Base-by-base conservation (phyloP, 2,329 filamentous ascomycete species). In the Diplodia sapinea region DNA sequence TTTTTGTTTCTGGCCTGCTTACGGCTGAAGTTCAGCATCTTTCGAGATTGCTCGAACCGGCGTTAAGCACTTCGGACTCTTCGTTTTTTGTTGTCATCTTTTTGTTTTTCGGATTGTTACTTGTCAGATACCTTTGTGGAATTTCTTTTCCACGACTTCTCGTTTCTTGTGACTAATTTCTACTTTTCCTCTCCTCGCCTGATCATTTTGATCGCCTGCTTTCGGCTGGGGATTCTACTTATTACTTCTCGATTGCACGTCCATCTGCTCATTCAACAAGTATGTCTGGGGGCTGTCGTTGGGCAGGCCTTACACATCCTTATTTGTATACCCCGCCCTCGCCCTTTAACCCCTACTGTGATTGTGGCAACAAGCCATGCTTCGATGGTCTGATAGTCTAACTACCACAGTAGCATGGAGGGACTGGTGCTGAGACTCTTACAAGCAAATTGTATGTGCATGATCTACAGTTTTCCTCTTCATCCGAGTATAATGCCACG, bases 1-100 rank as follows among this genome's bases (percentile, higher is more conserved):
- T 17, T 55, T 49, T 6, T 50, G 26, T 17, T 55, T 49, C 17
- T 50, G 26, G 29, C 17, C 49, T 56, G n/a, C n/a, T 55, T 65
- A 33, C 40, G 23, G 57, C 38, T 49, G 26, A 33, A 33, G 36
- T 40, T 20, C 33, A 36, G 33, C 17, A 15, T n/a, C 2, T 40
- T 40, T 47, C 20, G 17, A 9, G 17, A n/a, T 20, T 20, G 43
- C n/a, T 20, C 7, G 43, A 38, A 12, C 11, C 36, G 11, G 36
- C 36, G 0, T 11, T 11, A 38, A 38, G 43, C 43, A 47, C 43
- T 47, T n/a, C 8, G 40, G 40, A 4, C n/a, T n/a, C 17, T 47
- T 47, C 20, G 20, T 52, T 31, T 31, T 15, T 31, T 31, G 13
- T 29, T 12, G 2, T 3, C 5, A 11, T 2, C 2, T 2, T 52